phyloP scores from a whole-genome alignment of 768 basidiomycete genomes.

The Lentinula aciculospora region DNA sequence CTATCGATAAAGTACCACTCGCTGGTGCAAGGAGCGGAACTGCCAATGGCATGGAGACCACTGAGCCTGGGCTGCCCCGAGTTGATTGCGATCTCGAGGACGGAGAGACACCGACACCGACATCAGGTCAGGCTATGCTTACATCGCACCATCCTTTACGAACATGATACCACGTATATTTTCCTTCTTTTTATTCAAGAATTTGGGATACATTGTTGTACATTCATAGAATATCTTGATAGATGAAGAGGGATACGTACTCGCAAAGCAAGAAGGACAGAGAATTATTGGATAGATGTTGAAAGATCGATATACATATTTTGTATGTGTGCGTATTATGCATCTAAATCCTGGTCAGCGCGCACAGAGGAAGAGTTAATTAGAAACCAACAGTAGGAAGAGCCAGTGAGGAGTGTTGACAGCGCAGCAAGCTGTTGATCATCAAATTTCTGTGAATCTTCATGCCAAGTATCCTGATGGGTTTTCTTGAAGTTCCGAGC shows the following conservation, averaged over 20 bases:
- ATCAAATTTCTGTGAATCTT: slow-evolving; percentile 80
- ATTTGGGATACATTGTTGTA: background rate
- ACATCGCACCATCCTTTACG: background rate
- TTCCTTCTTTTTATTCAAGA: background rate
- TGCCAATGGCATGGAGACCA: slow-evolving; percentile 60
- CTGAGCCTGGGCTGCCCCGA: slow-evolving; percentile 42
- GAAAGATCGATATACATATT: background rate
- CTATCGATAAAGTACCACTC: slow-evolving; percentile 68
- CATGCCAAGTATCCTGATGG: slow-evolving; percentile 87
- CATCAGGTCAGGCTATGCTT: background rate
- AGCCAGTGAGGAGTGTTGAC: slow-evolving; percentile 81
- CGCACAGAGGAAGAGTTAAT: background rate
- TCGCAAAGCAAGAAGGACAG: background rate
- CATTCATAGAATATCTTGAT: background rate
- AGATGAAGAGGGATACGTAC: background rate
- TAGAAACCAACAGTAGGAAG: slow-evolving; percentile 64
- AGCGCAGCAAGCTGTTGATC: slow-evolving; percentile 80
- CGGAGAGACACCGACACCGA: slow-evolving; percentile 23
- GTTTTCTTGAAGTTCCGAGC: slow-evolving; percentile 78
- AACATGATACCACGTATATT: background rate
- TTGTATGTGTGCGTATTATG: slow-evolving; percentile 4
- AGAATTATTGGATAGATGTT: background rate
- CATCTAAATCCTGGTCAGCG: slow-evolving; percentile 1
- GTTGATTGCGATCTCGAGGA: slow-evolving; percentile 38
- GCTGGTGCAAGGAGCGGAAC: slow-evolving; percentile 65